Evolutionary conservation across 495 filamentous ascomycete species (phyloP), one percentile per base, ranked within the genome.

Genomic region (Penicillium paxilli): DNA sequence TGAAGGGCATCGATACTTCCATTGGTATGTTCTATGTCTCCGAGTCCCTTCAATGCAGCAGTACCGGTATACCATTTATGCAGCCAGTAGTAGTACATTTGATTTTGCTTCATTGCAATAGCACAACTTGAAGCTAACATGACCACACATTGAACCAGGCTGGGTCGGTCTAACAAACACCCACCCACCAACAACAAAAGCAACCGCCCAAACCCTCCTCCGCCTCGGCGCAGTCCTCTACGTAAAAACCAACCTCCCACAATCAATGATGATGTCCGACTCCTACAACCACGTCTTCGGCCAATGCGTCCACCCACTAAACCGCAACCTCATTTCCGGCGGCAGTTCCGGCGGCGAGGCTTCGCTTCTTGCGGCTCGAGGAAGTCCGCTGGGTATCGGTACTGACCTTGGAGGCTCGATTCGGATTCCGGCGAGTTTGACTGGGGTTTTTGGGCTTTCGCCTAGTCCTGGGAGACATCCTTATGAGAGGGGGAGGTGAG

Each of bases 391-490:
- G 0, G 87, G 87, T 0, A 83, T 91, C 37, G 87, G 86, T 0
- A 85, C 83, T 1, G 87, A 90, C 59, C 80, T 91, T 40, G 87
- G 76, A 28, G 86, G 87, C 4, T 87, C 83, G 4, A 86, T 90
- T 54, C 75, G 86, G 0, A 76, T 75, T 26, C 89, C 88, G 0
- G 86, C 88, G 0, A 80, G 80, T 19, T 76, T 83, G 47, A 79
- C 83, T 54, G 86, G 83, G 4, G 44, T 91, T 1, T 91, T 81
- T 67, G 85, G 85, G 0, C 67, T 89, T 41, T 83, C 81, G 54
- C 87, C 88, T 1, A 88, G 80, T 1, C 69, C 72, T 5, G 75
- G 72, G 10, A 73, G 87, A 21, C 67, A 89, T 5, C 87, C 88
- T 1, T 71, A 73, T 32, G 65, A 73, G 50, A 57, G 70, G 19